Percentiles rank a stretch among this genome's conserved stretches.
phyloP scores from a whole-genome alignment of 2,329 filamentous ascomycete species.

The Lecanicillium sp. region DNA sequence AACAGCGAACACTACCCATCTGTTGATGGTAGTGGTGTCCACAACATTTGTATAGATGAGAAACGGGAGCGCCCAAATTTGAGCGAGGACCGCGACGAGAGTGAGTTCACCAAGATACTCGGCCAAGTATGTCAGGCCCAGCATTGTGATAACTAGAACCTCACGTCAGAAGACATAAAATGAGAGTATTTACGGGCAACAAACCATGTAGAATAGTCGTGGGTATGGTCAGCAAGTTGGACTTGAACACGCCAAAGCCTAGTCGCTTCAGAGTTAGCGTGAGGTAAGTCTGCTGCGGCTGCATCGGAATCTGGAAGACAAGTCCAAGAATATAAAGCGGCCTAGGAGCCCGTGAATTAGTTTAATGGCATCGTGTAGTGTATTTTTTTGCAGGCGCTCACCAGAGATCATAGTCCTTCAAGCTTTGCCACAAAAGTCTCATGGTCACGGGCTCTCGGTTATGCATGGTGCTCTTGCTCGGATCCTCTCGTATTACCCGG shows the following conservation, averaged over 20 bases:
- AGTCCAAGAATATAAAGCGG: constrained; percentile 45
- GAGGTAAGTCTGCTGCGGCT: constrained; percentile 40
- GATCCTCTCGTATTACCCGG: constrained; percentile 46
- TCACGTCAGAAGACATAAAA: constrained; percentile 2
- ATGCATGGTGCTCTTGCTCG: constrained; percentile 49
- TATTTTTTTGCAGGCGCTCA: not conserved
- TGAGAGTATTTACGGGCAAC: constrained; percentile 28
- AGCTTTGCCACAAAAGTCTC: constrained; percentile 36
- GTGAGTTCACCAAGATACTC: constrained; percentile 34
- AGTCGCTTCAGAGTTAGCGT: constrained; percentile 43
- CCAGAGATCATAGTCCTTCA: constrained; percentile 51
- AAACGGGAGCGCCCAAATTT: constrained; percentile 48
- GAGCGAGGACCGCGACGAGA: constrained; percentile 33
- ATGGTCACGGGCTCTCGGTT: constrained; percentile 47
- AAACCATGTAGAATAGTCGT: constrained; percentile 32
- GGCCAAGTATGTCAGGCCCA: constrained; percentile 37
- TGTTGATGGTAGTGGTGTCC: constrained; percentile 16
- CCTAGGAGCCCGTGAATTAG: too few relatives aligned
- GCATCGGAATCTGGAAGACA: constrained; percentile 37
- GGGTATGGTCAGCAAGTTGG: constrained; percentile 49
- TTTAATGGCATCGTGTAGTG: too few relatives aligned
- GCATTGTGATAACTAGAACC: constrained; percentile 25
- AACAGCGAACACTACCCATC: constrained; percentile 26
- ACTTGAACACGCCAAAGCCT: constrained; percentile 43
- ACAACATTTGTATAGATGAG: constrained; percentile 35